Evolutionary conservation across 2,329 filamentous ascomycete species (phyloP).

Genomic region (Alternaria sp.): DNA sequence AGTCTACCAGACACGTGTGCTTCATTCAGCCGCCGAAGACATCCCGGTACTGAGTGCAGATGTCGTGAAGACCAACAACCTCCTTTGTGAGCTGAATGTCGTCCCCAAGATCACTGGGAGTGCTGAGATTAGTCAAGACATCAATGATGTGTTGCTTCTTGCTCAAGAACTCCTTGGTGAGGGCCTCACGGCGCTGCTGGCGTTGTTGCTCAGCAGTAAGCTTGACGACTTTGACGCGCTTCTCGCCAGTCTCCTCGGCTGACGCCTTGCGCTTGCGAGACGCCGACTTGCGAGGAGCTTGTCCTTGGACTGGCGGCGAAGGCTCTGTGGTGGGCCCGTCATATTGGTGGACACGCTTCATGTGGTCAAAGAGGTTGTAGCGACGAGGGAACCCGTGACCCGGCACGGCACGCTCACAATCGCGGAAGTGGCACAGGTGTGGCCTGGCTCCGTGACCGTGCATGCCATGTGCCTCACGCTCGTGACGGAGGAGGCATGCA

Average conservation of each 20-base stretch:
- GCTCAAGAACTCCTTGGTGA: conserved; percentile 44
- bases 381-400: conserved; percentile 93
- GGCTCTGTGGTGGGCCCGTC: conserved; percentile 48
- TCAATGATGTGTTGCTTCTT: conserved; percentile 49
- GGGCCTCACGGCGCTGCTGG: conserved; percentile 41
- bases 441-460: conserved; percentile 95
- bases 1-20: conserved; percentile 22
- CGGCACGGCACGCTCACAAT: conserved; percentile 82
- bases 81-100: conserved; percentile 50
- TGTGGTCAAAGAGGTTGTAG: conserved; percentile 97
- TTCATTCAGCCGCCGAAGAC: conserved; percentile 46
- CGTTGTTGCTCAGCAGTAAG: conserved; percentile 46
- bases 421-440: conserved; percentile 85
- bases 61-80: conserved; percentile 45
- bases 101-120: conserved; percentile 46
- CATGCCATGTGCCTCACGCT: conserved; percentile 94
- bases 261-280: conserved; percentile 48
- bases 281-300: conserved; percentile 38
- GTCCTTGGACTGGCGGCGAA: conserved; percentile 40
- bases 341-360: conserved; percentile 88
- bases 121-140: conserved; percentile 41
- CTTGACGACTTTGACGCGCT: conserved; percentile 46
- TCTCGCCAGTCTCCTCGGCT: conserved; percentile 43
- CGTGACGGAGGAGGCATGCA: conserved; percentile 91
- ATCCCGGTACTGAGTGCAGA: conserved; percentile 46